Base-by-base conservation (phyloP, 2,329 filamentous ascomycete genomes). In the Tolypocladium ophioglossoides region DNA sequence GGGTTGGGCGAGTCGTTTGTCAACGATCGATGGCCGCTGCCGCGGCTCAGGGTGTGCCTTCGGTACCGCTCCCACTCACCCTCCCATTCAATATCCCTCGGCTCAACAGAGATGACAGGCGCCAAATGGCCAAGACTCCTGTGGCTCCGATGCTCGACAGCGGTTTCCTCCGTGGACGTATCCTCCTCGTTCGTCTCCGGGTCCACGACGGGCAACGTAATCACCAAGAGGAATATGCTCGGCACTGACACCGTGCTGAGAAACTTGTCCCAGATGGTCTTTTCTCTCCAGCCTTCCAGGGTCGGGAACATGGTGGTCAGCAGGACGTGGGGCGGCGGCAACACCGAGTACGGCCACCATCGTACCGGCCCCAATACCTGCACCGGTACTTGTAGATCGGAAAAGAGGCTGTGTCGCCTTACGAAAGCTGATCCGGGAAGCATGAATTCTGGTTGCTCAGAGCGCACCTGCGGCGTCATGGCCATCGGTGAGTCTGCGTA, bases 171-270 rank as follows among this genome's bases (percentile, higher is more conserved):
- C 9, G 61, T n/a, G 7, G 63, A 65, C 24, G 52, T 54, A 18
- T 63, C 62, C 7, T 64, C 65, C 5, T 83, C 79, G 9, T 78
- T 76, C 22, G 81, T 77, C 44, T 81, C 79, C 1, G 81, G 80
- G 63, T 97, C 92, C 7, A 96, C 89, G 0, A 99, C 91, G 0
- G 95, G 94, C 5, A 99, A 70, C 0, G 94, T 99, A 49, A 94
- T 83, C 0, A 92, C 92, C 4, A 99, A 77, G 2, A 97, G 72
- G 58, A 99, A 89, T 39, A 99, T 90, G 62, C 87, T 95, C 1
- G 91, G 89, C n/a, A 90, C 85, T 9, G 91, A 91, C 39, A 95
- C 78, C 12, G 94, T 63, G 44, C 90, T 92, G 50, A 96, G 73
- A 47, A 91, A 72, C 64, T 88, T 91, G 62, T 92, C 91, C 83